Evolutionary conservation across 331 rosid species (phyloP), one percentile per base, ranked within the genome.

Genomic region (Cucumis variabilis): DNA sequence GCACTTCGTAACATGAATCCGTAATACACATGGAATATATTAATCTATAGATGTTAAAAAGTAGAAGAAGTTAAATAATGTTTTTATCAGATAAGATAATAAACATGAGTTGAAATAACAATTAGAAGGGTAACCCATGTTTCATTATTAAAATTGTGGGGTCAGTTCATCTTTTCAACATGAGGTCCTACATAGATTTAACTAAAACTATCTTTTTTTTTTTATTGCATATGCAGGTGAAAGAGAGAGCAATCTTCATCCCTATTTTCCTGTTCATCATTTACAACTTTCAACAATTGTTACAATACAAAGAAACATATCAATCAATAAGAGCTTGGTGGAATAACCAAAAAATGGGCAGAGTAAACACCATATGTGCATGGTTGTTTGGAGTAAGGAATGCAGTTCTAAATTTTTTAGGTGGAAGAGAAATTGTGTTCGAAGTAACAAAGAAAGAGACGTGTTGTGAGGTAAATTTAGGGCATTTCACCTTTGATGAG

Each of bases 301-400:
- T 82, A 60, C 85, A 82, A 20, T 82, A 60, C 51, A 28, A 16
- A 0, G 71, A 82, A 82, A 82, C 85, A 0, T 71, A 53, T 7
- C 85, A 58, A 82, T 30, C 85, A 28, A 15, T 82, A 20, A 82
- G 70, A 82, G 85, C 89, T 24, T 96, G 99, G 98, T 94, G 99
- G 99, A 96, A 95, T 67, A 94, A 93, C 87, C 91, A 90, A 4
- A 82, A 11, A 37, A 82, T 82, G 85, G 72, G 51, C 11, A 82
- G 85, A 0, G 21, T 82, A 82, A 82, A 82, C 55, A 82, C 85
- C 12, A 60, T 60, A 30, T 82, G 85, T 30, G 11, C 85, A 11
- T 82, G 72, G 71, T 60, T 82, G 16, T 82, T 82, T 6, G 85
- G 55, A 20, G 16, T 82, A 28, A 1, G 14, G 50, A 21, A 30